phyloP scores from a whole-genome alignment of 129 eudicot genomes.

The Pittosporum tobira region DNA sequence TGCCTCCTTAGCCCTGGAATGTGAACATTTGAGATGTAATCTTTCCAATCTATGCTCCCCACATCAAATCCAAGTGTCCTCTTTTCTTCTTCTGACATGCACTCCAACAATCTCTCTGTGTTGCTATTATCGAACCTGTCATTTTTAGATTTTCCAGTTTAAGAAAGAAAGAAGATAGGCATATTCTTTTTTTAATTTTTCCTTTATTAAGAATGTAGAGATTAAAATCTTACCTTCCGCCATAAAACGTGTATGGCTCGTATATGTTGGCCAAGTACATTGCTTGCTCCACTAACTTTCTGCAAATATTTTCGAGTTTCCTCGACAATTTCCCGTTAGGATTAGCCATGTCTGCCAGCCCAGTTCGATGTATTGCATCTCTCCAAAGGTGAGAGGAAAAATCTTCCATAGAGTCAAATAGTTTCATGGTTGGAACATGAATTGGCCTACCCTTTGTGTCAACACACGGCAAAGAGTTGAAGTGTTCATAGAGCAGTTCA shows the following conservation, averaged over 20 bases:
- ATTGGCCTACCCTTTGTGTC: conserved; percentile 76
- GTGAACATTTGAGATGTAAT: conserved; percentile 81
- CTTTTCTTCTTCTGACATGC: conserved; percentile 85
- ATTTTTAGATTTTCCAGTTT: neutral
- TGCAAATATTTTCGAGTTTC: conserved; percentile 66
- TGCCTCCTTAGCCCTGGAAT: conserved; percentile 95
- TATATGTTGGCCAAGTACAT: conserved; percentile 78
- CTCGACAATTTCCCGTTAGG: conserved; percentile 38
- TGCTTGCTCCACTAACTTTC: conserved; percentile 90
- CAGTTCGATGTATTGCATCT: conserved; percentile 50
- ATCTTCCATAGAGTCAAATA: conserved; percentile 73
- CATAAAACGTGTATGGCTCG: conserved; percentile 86
- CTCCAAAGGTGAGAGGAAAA: conserved; percentile 81
- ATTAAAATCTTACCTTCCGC: conserved; percentile 78
- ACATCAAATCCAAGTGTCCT: conserved; percentile 72
- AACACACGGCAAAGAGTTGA: conserved; percentile 52
- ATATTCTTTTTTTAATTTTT: too few species aligned
- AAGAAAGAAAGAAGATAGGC: too few species aligned
- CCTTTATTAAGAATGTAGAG: too few species aligned
- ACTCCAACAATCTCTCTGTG: conserved; percentile 54
- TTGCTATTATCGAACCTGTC: conserved; percentile 89
- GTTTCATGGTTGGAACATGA: conserved; percentile 68
- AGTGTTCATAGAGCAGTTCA: conserved; percentile 62
- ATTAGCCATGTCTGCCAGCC: conserved; percentile 29
- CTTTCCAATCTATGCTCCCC: conserved; percentile 85